Percentiles rank a stretch among this genome's conserved stretches.
These are phyloP conservation scores for Tephrocybe sp. DNA, from an alignment of 768 basidiomycete genomes.

Conservation along the genomic window DNA sequence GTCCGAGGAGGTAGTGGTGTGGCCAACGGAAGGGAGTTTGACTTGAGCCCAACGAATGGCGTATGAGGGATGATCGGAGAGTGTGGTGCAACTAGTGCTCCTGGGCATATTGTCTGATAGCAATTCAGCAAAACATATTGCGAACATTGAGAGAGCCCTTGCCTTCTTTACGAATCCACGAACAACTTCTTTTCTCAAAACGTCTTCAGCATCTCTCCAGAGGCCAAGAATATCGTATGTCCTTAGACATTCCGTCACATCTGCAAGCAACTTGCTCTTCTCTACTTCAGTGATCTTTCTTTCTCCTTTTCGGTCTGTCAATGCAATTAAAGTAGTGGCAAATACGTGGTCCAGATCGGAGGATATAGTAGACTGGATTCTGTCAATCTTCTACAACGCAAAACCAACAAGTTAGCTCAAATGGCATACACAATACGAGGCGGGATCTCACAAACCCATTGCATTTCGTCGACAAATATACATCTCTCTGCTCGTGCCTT, in stretches of 20 bases:
- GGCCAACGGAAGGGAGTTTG: slow-evolving; percentile 24
- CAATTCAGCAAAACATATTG: slow-evolving; percentile 8
- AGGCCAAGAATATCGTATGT: slow-evolving; percentile 80
- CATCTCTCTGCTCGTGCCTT: slow-evolving; percentile 82
- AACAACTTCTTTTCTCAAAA: slow-evolving; percentile 71
- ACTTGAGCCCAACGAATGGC: slow-evolving; percentile 49
- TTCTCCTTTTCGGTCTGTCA: slow-evolving; percentile 49
- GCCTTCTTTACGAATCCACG: slow-evolving; percentile 80
- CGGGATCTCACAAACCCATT: slow-evolving; percentile 65
- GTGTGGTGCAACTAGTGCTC: slow-evolving; percentile 64
- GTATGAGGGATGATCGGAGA: slow-evolving; percentile 80
- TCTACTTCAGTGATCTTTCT: slow-evolving; percentile 61
- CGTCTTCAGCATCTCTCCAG: slow-evolving; percentile 88
- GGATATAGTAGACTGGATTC: slow-evolving; percentile 81
- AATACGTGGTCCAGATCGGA: slow-evolving; percentile 87
- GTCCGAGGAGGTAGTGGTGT: slow-evolving; percentile 38
- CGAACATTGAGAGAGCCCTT: slow-evolving; percentile 6
- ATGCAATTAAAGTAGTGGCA: slow-evolving; percentile 51
- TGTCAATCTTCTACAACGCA: slow-evolving; percentile 63
- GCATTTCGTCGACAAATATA: slow-evolving; percentile 77
- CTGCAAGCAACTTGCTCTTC: slow-evolving; percentile 58
- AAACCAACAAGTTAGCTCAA: slow-evolving; percentile 6
- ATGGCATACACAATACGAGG: slow-evolving; percentile 1
- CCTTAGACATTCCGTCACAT: slow-evolving; percentile 75
- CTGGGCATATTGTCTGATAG: slow-evolving; percentile 70